Conservation (phyloP, 1,284 basidiomycete species). For the Dichomitus squalens region DNA sequence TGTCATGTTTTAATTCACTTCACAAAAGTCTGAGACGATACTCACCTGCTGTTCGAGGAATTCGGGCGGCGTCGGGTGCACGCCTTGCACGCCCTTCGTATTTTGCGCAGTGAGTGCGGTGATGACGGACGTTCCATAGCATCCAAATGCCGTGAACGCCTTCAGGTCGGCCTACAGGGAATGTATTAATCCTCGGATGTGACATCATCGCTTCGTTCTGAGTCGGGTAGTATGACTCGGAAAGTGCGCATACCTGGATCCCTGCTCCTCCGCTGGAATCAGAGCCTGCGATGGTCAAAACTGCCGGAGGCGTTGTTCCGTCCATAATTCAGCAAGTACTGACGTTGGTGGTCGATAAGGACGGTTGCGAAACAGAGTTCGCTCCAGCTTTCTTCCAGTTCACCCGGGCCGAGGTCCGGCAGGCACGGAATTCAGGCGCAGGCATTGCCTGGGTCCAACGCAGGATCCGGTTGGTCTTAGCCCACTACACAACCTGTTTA, state of each 20-base stretch:
- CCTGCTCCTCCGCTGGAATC: conserved; percentile 91
- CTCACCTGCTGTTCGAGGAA: conserved; percentile 74
- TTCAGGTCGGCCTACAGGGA: conserved; percentile 76
- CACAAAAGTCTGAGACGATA: conserved; percentile 21
- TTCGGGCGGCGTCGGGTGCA: conserved; percentile 64
- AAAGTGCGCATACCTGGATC: conserved; percentile 68
- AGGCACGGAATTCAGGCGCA: no score
- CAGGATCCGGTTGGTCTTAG: no score
- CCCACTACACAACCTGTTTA: no score
- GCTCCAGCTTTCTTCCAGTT: no score
- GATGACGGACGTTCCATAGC: conserved; percentile 86
- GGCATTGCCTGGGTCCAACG: no score
- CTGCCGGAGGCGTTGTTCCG: conserved; percentile 22
- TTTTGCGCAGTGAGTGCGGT: conserved; percentile 95
- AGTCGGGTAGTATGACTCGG: not conserved
- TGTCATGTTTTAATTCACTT: not conserved
- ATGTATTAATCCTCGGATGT: not conserved
- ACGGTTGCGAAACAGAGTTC: not conserved
- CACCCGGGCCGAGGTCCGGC: not conserved
- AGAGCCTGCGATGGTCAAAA: conserved; percentile 83
- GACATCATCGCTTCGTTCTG: not conserved
- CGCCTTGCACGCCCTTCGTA: conserved; percentile 80
- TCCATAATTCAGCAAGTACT: not conserved
- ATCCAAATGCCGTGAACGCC: conserved; percentile 78
- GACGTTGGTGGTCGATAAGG: not conserved